These are phyloP conservation scores for Thalassiosira livingstoniorum DNA, from an alignment of 352 stramenopile genomes.

Conservation along the genomic window DNA sequence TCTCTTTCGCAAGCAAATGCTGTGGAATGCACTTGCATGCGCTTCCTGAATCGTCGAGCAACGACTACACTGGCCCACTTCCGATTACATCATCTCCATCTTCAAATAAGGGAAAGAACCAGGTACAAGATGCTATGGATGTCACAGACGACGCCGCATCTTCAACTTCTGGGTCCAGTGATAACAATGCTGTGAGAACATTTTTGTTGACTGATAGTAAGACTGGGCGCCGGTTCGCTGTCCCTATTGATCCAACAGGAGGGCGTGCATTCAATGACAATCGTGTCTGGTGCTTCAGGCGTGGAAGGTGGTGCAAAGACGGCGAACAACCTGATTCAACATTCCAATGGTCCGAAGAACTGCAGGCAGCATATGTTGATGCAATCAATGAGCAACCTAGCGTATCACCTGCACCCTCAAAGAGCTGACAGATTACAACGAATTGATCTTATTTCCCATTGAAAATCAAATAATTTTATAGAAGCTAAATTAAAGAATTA, in stretches of 20 bases:
- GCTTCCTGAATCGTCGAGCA: conserved; percentile 26
- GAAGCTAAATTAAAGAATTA: too few species aligned
- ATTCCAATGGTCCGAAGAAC: conserved; percentile 80
- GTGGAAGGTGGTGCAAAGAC: conserved; percentile 75
- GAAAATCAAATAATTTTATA: too few species aligned
- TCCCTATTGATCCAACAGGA: conserved; percentile 79
- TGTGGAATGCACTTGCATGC: conserved; percentile 64
- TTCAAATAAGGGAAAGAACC: neutral
- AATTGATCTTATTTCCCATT: too few species aligned
- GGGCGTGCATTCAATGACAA: conserved; percentile 82
- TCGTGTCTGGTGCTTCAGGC: conserved; percentile 81
- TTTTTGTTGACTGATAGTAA: conserved; percentile 80
- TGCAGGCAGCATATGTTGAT: conserved; percentile 76
- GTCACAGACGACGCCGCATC: conserved; percentile 65
- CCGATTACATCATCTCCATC: conserved; percentile 9
- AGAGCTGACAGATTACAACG: too few species aligned
- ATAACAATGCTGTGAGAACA: conserved; percentile 68
- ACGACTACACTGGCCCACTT: conserved; percentile 9
- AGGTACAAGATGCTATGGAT: conserved; percentile 43
- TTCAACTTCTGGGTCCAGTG: conserved; percentile 44
- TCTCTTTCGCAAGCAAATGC: conserved; percentile 54
- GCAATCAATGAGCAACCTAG: conserved; percentile 51
- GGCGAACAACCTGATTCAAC: conserved; percentile 78
- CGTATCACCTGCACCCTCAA: conserved; percentile 4
- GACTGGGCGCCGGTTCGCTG: conserved; percentile 77